phyloP scores from a whole-genome alignment of 1,284 basidiomycete species.

The Sphaerobolus stellatus region DNA sequence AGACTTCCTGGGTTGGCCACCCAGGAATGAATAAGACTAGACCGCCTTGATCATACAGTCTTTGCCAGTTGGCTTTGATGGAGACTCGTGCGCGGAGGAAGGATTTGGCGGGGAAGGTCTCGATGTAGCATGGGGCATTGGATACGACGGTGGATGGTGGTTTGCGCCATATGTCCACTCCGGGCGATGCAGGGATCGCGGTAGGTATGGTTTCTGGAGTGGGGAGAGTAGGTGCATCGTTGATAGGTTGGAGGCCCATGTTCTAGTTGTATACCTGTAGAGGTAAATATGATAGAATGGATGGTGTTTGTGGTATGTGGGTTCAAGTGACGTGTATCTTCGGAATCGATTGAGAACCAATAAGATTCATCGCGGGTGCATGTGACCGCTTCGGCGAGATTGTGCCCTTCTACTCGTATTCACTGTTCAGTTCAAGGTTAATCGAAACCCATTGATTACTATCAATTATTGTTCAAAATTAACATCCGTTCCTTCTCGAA shows the following conservation, averaged over 20 bases:
- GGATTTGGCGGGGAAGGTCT: slow-evolving; percentile 3
- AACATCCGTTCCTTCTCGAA: too few relatives aligned
- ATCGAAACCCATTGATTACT: background rate
- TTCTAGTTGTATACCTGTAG: background rate
- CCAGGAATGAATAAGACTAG: slow-evolving; percentile 21
- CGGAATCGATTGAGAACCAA: background rate
- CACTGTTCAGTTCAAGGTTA: background rate
- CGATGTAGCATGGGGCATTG: slow-evolving; percentile 19
- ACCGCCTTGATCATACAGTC: slow-evolving; percentile 28
- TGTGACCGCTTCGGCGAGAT: too few relatives aligned
- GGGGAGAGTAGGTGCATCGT: background rate
- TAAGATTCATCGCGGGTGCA: background rate
- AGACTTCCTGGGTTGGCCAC: slow-evolving; percentile 12
- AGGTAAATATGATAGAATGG: background rate
- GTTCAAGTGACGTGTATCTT: background rate
- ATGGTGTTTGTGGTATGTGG: background rate
- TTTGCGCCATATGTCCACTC: slow-evolving; percentile 28
- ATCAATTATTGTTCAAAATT: background rate
- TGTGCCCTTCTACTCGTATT: too few relatives aligned
- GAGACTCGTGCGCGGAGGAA: slow-evolving; percentile 25
- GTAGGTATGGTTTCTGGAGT: background rate
- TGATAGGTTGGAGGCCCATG: background rate
- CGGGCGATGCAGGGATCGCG: slow-evolving; percentile 11
- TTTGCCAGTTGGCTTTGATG: slow-evolving; percentile 21
- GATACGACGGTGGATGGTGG: slow-evolving; percentile 20